Base-by-base conservation (phyloP, 306 rosid genomes). In the Ammopiptanthus mongolicus region DNA sequence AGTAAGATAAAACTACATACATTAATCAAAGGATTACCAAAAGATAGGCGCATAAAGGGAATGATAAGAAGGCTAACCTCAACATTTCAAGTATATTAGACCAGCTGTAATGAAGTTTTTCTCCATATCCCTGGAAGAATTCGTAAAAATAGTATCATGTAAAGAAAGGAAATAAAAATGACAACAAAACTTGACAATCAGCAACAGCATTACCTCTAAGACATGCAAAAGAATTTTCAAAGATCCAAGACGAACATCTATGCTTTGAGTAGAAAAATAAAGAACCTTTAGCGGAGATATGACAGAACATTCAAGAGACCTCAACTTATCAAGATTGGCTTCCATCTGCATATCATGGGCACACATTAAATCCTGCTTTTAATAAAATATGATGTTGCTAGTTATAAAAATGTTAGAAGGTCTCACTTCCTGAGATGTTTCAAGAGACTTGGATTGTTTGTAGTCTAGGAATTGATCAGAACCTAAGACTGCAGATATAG, bases 221-320 rank as follows among this genome's bases (percentile, higher is more conserved):
- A 87, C 93, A 86, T 94, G 98, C 83, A 91, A 92, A 65, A 94
- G 98, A 86, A 94, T 91, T 86, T 90, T 94, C 85, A 94, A 83
- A 58, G 98, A 91, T 62, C 98, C 97, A 80, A 79, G 65, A 70
- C 86, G 96, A 37, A 86, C 88, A 81, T 91, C 98, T 76, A 86
- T 77, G 76, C 84, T 88, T 81, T 90, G 88, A 71, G 88, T 86
- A 79, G 98, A 90, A 77, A 82, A 86, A 82, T 91, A 94, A 42
- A 94, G 96, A 87, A 86, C 88, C 86, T 88, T 85, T 11, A 94
- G 75, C 0, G 96, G 95, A 73, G 96, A 91, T 86, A 94, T 85
- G 84, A 85, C 87, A 78, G 95, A 89, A 78, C 95, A 91, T 78
- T 91, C 98, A 73, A 94, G 93, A 83, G 96, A 83, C 70, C 78